These are phyloP conservation scores for Penicillium pulvis DNA, from an alignment of 495 filamentous ascomycete genomes.

Conservation along the genomic window DNA sequence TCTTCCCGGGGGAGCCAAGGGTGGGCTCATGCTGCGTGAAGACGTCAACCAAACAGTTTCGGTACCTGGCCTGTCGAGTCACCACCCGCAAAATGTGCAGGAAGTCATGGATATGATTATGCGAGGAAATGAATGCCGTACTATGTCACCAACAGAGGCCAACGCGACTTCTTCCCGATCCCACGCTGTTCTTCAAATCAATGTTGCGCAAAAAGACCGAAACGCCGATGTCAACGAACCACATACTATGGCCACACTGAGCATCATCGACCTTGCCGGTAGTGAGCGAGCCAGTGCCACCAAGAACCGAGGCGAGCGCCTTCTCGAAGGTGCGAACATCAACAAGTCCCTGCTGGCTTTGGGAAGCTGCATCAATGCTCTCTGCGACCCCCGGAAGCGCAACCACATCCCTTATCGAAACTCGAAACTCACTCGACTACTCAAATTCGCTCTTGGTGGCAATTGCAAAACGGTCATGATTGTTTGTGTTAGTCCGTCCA, in stretches of 20 bases:
- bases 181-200: constrained; percentile 98
- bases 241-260: constrained; percentile 95
- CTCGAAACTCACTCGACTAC: constrained; percentile 91
- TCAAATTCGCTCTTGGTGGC: constrained; percentile 96
- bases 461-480: constrained; percentile 99
- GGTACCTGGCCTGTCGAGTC: constrained; percentile 88
- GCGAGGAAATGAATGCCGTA: constrained; percentile 88
- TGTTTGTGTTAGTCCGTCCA: constrained; percentile 95
- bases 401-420: constrained; percentile 98
- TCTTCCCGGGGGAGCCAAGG: constrained; percentile 81
- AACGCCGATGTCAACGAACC: constrained; percentile 94
- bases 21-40: constrained; percentile 89
- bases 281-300: constrained; percentile 96
- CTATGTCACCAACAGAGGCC: constrained; percentile 95
- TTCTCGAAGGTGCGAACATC: constrained; percentile 97
- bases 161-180: constrained; percentile 98
- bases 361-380: constrained; percentile 97
- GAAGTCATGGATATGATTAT: constrained; percentile 99
- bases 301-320: constrained; percentile 89
- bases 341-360: constrained; percentile 96
- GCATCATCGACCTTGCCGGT: constrained; percentile 96
- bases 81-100: constrained; percentile 83
- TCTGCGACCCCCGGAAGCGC: constrained; percentile 89
- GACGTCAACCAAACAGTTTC: constrained; percentile 93
- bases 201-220: constrained; percentile 88